These are phyloP conservation scores for Brettanomyces naardenensis DNA, from an alignment of 805 yeast genomes.

Conservation along the genomic window DNA sequence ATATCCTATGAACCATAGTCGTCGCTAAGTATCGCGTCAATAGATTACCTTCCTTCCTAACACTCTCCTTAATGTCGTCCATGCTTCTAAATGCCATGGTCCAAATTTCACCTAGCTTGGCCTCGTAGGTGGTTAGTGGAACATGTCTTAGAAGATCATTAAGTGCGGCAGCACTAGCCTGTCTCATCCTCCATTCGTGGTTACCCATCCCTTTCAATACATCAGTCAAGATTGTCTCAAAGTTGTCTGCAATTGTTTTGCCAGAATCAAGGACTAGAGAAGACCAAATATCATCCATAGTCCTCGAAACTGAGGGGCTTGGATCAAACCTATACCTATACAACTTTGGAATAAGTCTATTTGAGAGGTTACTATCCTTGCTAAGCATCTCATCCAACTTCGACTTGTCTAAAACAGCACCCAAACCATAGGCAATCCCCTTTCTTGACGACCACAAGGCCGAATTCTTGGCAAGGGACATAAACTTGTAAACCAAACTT, in stretches of 20 bases:
- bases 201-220: conserved; percentile 61
- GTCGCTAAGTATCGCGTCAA: conserved; percentile 62
- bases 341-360: conserved; percentile 67
- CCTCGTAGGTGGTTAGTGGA: conserved; percentile 43
- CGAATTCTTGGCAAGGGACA: conserved; percentile 84
- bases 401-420: conserved; percentile 74
- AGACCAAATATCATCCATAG: conserved; percentile 89
- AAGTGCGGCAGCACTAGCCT: conserved; percentile 72
- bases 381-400: conserved; percentile 56
- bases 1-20: conserved; percentile 50
- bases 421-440: conserved; percentile 91
- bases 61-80: conserved; percentile 94
- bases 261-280: conserved; percentile 53
- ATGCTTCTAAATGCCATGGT: conserved; percentile 76
- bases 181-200: conserved; percentile 89
- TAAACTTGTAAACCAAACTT: conserved; percentile 83
- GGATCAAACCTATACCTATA: conserved; percentile 87
- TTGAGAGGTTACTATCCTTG: conserved; percentile 46
- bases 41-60: conserved; percentile 68
- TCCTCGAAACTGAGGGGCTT: conserved; percentile 56
- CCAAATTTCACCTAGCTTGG: conserved; percentile 65
- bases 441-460: conserved; percentile 88
- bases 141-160: conserved; percentile 61
- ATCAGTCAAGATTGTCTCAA: conserved; percentile 55
- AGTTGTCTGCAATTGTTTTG: conserved; percentile 43